phyloP scores from a whole-genome alignment of 2,329 filamentous ascomycete genomes.

The Sclerotinia spermophila region DNA sequence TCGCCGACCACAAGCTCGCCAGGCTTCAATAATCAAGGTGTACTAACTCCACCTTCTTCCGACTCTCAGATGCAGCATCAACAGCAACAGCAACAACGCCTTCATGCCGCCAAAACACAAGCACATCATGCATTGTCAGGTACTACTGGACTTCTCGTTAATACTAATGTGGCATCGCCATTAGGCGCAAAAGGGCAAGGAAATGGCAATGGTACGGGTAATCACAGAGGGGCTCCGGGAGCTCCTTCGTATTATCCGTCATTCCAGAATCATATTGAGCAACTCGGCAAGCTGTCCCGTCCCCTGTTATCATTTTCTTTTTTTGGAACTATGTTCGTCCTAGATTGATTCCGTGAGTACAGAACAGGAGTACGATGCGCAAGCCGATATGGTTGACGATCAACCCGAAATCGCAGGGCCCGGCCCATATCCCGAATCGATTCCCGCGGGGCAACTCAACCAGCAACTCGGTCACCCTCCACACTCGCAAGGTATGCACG shows the following conservation, averaged over 20 bases:
- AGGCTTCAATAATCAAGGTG: conserved; percentile 54
- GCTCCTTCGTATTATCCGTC: conserved; percentile 69
- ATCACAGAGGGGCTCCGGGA: conserved; percentile 40
- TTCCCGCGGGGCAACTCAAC: conserved; percentile 40
- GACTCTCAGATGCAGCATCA: conserved; percentile 52
- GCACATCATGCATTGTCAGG: conserved; percentile 31
- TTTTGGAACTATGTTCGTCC: conserved; percentile 61
- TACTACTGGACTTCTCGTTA: conserved; percentile 28
- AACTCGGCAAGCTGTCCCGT: conserved; percentile 78
- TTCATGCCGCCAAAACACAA: conserved; percentile 32
- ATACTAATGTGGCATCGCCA: conserved; percentile 28
- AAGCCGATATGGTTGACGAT: conserved; percentile 84
- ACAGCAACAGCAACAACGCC: conserved; percentile 42
- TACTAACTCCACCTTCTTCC: conserved; percentile 57
- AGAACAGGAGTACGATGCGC: conserved; percentile 97
- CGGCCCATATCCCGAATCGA: conserved; percentile 59
- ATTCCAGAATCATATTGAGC: conserved; percentile 72
- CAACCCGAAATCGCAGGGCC: conserved; percentile 60
- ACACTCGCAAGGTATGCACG: conserved; percentile 42
- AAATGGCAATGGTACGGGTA: conserved; percentile 36
- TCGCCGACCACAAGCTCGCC: conserved; percentile 64
- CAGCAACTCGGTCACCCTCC: conserved; percentile 38
- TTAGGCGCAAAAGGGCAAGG: conserved; percentile 35
- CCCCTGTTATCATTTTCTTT: conserved; percentile 43
- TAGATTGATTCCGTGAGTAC: conserved; percentile 61